phyloP scores from a whole-genome alignment of 164 flowering plant genomes.

The Sextonia rubra region DNA sequence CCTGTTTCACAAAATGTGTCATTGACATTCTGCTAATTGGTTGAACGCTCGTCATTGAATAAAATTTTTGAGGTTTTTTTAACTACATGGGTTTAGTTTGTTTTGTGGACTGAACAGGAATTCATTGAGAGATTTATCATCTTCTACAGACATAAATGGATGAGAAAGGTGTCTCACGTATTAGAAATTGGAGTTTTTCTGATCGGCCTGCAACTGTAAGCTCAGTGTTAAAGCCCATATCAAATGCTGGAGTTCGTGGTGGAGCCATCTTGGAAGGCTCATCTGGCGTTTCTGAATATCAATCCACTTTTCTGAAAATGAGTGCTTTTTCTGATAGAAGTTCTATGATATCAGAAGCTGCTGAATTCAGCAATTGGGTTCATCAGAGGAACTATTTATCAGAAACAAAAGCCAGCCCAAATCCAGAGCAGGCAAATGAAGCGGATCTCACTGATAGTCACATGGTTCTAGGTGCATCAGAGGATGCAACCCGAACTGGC shows the following conservation, averaged over 20 bases:
- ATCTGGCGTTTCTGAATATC: constrained; percentile 11
- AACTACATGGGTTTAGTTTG: constrained; percentile 3
- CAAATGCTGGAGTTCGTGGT: constrained; percentile 1
- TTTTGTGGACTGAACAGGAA: constrained; percentile 6
- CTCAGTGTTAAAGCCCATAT: constrained; percentile 13
- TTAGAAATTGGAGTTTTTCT: constrained; percentile 22
- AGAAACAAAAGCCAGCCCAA: constrained; percentile 14
- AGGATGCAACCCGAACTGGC: constrained; percentile 8
- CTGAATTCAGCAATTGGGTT: constrained; percentile 28
- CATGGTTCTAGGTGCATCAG: constrained; percentile 15
- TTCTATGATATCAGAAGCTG: constrained; percentile 26
- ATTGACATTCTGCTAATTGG: constrained; percentile 4
- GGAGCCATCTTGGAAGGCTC: constrained; percentile 5
- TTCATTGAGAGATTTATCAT: constrained; percentile 4
- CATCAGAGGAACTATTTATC: constrained; percentile 21
- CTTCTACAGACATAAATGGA: constrained; percentile 16
- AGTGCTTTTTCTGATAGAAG: constrained; percentile 22
- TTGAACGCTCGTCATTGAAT: constrained; percentile 4
- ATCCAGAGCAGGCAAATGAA: constrained; percentile 23
- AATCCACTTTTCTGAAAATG: constrained; percentile 21
- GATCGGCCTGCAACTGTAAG: constrained; percentile 12
- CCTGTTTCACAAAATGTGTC: not conserved
- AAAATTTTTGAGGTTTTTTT: not conserved
- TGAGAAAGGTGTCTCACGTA: constrained; percentile 16
- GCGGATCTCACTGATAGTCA: constrained; percentile 23